A percentile compares a stretch with the other conserved stretches of the same genome.
phyloP scores from a whole-genome alignment of 2,329 filamentous ascomycete species.

The Ophiostoma tasmaniense region DNA sequence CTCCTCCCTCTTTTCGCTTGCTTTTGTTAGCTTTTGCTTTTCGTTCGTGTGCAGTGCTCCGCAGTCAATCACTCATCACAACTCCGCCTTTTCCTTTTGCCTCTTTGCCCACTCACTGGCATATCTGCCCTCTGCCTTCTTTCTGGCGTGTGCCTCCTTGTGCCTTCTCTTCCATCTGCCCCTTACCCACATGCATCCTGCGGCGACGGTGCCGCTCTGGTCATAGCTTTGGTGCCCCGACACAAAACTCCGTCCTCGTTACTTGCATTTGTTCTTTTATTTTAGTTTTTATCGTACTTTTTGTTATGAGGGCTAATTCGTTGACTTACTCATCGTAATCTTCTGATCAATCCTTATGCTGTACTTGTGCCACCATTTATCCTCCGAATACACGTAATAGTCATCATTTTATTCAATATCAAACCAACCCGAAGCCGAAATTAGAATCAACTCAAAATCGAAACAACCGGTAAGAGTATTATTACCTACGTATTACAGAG shows the following conservation, averaged over 20 bases:
- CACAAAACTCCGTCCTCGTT: not conserved
- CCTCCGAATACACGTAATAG: not conserved
- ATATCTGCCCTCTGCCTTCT: not conserved
- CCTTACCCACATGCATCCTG: constrained; percentile 3
- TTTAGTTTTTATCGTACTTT: not conserved
- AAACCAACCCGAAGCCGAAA: not conserved
- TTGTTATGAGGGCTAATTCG: not conserved
- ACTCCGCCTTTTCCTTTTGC: not conserved
- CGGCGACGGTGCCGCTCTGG: not conserved
- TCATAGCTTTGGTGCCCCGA: not conserved
- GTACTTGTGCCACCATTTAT: not conserved
- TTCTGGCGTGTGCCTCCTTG: not conserved
- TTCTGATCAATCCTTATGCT: not conserved
- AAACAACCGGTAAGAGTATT: not conserved
- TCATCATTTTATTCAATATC: not conserved
- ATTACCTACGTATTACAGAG: not conserved
- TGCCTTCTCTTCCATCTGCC: not conserved
- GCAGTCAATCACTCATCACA: not conserved
- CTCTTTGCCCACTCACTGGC: not conserved
- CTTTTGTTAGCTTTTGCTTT: not conserved
- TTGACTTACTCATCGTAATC: not conserved
- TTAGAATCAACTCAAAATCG: not conserved
- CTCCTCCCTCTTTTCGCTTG: not conserved
- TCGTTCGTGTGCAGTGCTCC: not conserved
- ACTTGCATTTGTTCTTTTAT: too few relatives aligned